Base-by-base conservation (phyloP, 163 green algal species). In the Scenedesmus sp. region DNA sequence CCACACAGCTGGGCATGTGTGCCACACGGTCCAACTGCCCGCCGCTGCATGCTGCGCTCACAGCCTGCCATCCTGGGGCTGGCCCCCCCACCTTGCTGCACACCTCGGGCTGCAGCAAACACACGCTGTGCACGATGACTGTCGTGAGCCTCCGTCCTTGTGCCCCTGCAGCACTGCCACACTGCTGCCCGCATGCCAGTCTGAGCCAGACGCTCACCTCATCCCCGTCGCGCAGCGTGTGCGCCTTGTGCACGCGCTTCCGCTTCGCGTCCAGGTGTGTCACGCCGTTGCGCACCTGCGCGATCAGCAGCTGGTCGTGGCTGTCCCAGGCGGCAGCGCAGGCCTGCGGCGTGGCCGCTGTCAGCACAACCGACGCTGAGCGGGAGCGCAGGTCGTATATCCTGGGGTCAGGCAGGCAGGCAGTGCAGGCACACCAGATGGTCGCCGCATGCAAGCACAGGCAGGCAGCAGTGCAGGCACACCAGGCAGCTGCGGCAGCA, bases 311-410 rank as follows among this genome's bases (percentile, higher is more conserved):
- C 26, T 73, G 78, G 72, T 90, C 85, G 37, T 76, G 70, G 65
- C 72, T 73, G 70, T 90, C 85, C 85, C 85, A 90, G 4, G 85
- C 85, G 10, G 85, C 85, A 70, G 85, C 44, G 33, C 78, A 73
- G 3, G 85, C 85, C n/a, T 90, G 49, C 10, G 85, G 72, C n/a
- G 72, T 85, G 46, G 70, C n/a, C 5, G 70, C 76, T 30, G 78
- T 30, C n/a, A 40, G 53, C 70, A 85, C 42, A 5, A 79, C 70
- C 4, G 85, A 72, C 10, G 70, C 37, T 22, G 70, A 85, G 49
- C 78, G 78, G 40, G 85, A 42, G 20, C 85, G 72, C 70, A 84
- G n/a, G 72, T 90, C 72, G 42, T 90, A 90, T 18, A 90, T 42
- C 85, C 85, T 90, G 85, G 37, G 65, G 65, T 68, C 30, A 37